Conservation (phyloP, 495 filamentous ascomycete species). For the Sphaerosporella brunnea region DNA sequence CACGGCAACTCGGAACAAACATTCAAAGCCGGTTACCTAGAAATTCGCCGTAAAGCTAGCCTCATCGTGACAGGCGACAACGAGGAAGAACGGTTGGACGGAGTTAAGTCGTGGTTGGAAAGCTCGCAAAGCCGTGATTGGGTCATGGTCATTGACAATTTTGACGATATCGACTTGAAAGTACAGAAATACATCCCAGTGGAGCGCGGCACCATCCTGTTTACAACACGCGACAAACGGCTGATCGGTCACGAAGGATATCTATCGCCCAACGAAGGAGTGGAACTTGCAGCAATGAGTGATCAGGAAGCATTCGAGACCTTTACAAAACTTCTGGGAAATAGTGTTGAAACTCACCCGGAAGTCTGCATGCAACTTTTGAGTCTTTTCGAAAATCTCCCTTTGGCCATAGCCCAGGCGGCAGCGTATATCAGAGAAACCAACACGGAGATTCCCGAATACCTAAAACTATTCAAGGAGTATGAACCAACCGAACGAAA, state of each 20-base stretch:
- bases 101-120: slow-evolving; percentile 6
- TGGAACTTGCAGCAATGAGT: neutral
- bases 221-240: slow-evolving; percentile 7
- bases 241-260: neutral
- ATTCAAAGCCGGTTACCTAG: slow-evolving; percentile 4
- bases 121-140: slow-evolving; percentile 13
- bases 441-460: slow-evolving; percentile 4
- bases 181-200: slow-evolving; percentile 10
- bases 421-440: slow-evolving; percentile 23
- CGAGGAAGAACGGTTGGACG: neutral
- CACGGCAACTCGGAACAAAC: slow-evolving; percentile 1
- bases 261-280: neutral
- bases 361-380: slow-evolving; percentile 9
- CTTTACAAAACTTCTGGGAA: neutral
- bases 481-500: neutral
- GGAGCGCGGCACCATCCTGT: slow-evolving; percentile 7
- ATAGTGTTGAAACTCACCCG: neutral
- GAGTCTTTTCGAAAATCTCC: slow-evolving; percentile 18
- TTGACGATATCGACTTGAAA: slow-evolving; percentile 25
- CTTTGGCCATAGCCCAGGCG: slow-evolving; percentile 25
- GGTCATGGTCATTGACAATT: slow-evolving; percentile 29
- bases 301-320: neutral
- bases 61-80: neutral
- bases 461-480: slow-evolving; percentile 4
- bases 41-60: neutral